Base-by-base conservation (phyloP, 148 eudicot species). In the Rhododendron griersonianum region DNA sequence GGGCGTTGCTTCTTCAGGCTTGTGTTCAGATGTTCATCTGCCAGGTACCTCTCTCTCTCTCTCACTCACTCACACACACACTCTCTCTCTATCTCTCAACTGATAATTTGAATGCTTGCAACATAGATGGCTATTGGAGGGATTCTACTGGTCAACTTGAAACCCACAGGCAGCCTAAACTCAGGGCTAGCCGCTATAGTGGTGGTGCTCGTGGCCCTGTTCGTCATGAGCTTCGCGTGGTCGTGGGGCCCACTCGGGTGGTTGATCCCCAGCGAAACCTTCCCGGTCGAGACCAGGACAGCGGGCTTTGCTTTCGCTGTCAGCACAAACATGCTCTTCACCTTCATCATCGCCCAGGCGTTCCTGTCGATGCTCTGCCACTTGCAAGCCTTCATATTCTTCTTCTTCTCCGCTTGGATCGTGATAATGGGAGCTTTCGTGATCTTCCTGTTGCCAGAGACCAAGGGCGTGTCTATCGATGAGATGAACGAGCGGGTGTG, bases 171-270 rank as follows among this genome's bases (percentile, higher is more conserved):
- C 21, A 33, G 88, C 1, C 81, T 94, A 4, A 30, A 87, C 18
- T 81, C 83, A 41, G 86, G 83, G 2, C 80, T 89, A 4, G 94
- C 96, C 4, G 57, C 69, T 0, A 15, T 91, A 1, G 93, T 94
- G 78, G 94, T 94, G 87, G 23, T 92, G 15, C 86, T 93, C 1
- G 90, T 93, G 44, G 93, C 94, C 82, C 47, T 88, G 25, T 94
- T 85, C 63, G 96, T 94, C 39, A 92, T 92, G 94, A 88, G 90
- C n/a, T 94, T 94, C 67, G 95, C 96, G 11, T 94, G 92, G 89
- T 87, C 90, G 30, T 83, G 88, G 93, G 93, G 93, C 2, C 90
- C 91, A 23, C 35, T 79, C 53, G 92, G 92, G 7, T 91, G 92
- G 90, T 39, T 87, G 35, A 85, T 87, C 30, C 88, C 85, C 1